Evolutionary conservation across 306 rosid genomes (phyloP).

Genomic region (Cyamopsis tetragonoloba): DNA sequence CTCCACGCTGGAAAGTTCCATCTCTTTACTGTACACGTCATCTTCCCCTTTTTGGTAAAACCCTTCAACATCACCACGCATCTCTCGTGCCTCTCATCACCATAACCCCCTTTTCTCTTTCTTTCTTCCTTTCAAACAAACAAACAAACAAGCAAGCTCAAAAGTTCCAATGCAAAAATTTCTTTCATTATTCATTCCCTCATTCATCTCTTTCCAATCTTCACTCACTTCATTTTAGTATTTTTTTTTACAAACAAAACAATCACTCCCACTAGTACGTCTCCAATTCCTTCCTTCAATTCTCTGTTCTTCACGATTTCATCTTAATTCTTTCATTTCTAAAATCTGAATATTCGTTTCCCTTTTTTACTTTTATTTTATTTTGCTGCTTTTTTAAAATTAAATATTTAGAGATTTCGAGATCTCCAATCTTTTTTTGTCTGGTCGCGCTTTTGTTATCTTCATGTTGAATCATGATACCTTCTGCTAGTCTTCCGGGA

Average conservation of each 20-base stretch:
- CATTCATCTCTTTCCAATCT: conserved; percentile 23
- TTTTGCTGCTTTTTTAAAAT: background rate
- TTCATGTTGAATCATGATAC: background rate
- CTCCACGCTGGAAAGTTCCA: conserved; percentile 86
- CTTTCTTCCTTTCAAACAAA: background rate
- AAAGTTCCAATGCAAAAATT: too few species aligned
- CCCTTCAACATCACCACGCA: conserved; percentile 22
- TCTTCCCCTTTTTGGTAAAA: conserved; percentile 24
- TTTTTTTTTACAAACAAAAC: background rate
- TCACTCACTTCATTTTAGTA: background rate
- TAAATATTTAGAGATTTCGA: background rate
- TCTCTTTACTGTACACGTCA: conserved; percentile 52
- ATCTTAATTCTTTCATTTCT: conserved; percentile 11
- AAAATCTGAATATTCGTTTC: background rate
- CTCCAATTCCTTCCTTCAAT: background rate
- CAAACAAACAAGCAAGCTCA: background rate
- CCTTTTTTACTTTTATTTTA: background rate
- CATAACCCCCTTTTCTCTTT: background rate
- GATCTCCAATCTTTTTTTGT: conserved; percentile 10
- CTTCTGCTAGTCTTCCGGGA: background rate
- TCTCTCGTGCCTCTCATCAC: conserved; percentile 14
- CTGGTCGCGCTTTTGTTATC: background rate
- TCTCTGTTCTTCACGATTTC: conserved; percentile 1
- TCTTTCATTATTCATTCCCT: too few species aligned
- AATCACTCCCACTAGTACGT: conserved; percentile 17